Evolutionary conservation across 805 yeast species (phyloP).

Genomic region (Blastobotrys chiropterorum): DNA sequence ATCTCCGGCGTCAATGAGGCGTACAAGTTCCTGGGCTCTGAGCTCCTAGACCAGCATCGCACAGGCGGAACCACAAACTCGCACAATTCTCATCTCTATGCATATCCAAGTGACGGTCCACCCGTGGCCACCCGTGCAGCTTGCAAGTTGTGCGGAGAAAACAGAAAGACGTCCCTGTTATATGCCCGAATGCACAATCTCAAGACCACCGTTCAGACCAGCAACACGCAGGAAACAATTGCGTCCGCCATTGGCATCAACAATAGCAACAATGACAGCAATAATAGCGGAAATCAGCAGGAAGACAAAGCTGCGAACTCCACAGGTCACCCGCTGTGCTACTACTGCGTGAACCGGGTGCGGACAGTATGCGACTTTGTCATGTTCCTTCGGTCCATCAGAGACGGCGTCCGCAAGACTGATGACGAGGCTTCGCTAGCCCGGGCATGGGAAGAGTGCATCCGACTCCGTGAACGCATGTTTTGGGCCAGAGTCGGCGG

Average conservation of each 20-base stretch:
- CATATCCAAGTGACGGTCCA: constrained; percentile 43
- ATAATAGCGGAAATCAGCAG: neutral
- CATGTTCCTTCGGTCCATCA: constrained; percentile 64
- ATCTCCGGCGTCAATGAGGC: constrained; percentile 75
- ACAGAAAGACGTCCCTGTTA: constrained; percentile 59
- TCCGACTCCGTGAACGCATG: constrained; percentile 60
- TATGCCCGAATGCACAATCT: constrained; percentile 73
- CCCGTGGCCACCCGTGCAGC: constrained; percentile 72
- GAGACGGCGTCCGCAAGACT: constrained; percentile 54
- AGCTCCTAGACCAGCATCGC: neutral
- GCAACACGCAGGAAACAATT: neutral
- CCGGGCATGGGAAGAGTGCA: constrained; percentile 59
- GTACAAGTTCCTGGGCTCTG: constrained; percentile 30
- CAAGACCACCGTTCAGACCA: constrained; percentile 33
- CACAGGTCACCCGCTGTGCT: constrained; percentile 62
- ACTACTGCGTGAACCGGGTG: constrained; percentile 70
- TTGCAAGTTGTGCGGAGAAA: constrained; percentile 83
- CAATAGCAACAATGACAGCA: constrained; percentile 1
- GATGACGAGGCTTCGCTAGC: constrained; percentile 35
- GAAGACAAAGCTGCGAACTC: constrained; percentile 11
- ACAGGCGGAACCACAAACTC: neutral
- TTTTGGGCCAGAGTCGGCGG: constrained; percentile 80
- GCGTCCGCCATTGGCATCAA: neutral
- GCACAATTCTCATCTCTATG: constrained; percentile 26
- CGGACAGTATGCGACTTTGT: constrained; percentile 80